Base-by-base conservation (phyloP, 805 yeast genomes). In the Pichia occidentalis region DNA sequence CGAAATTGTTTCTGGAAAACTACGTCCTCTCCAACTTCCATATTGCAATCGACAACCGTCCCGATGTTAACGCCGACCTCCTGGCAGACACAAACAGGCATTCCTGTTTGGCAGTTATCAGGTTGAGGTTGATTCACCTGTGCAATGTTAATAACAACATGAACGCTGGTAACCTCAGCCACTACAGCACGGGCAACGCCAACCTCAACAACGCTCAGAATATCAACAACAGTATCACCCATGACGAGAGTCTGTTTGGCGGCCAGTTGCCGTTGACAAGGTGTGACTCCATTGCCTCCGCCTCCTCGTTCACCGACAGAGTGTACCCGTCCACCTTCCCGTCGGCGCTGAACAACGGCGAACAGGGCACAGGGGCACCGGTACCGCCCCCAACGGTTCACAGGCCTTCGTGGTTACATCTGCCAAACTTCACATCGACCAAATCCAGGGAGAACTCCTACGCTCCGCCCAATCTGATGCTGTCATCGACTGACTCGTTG, bases 1-100 rank as follows among this genome's bases (percentile, higher is more conserved):
- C 84, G 6, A 77, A 75, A 48, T 67, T 72, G 29, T 69, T 80
- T 20, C 58, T 34, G n/a, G 43, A 40, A 31, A 34, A 74, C 22
- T 63, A 41, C 43, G 47, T 32, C 14, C 45, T 47, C n/a, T 27
- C 34, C 5, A 36, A 30, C 16, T 52, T 49, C 30, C 32, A 44
- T 1, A 39, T 58, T 22, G 46, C 34, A 23, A 44, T 60, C 17
- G 65, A 59, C 40, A 45, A 37, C 18, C 46, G 50, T 29, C 35
- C 40, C 4, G 48, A 46, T 18, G 47, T 45, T 16, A 44, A 51
- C n/a, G 57, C 56, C 10, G 65, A 61, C 17, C 42, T 59, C 16
- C 36, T 57, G 43, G 24, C 32, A 8, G 53, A 52, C 19, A 19
- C 43, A 6, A 57, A 53, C 22, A 47, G 50, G 31, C 39, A 49